phyloP scores from a whole-genome alignment of 2,329 filamentous ascomycete species.

The Calonectria montana region DNA sequence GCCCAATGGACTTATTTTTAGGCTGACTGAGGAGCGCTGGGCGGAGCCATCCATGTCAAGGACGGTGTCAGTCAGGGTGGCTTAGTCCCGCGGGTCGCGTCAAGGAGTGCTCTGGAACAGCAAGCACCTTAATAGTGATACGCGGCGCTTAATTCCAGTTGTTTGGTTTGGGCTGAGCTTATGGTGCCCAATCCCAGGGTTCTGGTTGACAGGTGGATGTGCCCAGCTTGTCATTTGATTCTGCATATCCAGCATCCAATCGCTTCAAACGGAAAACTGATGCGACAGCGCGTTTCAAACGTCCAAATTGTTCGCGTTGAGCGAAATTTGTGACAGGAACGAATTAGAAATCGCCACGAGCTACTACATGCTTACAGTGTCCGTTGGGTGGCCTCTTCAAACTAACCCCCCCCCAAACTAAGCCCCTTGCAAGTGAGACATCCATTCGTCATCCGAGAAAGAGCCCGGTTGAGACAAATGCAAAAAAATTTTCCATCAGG shows the following conservation, averaged over 20 bases:
- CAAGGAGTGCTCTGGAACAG: background rate
- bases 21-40: background rate
- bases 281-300: background rate
- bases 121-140: background rate
- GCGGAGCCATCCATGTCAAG: background rate
- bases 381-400: constrained; percentile 4
- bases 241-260: background rate
- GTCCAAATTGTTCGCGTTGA: background rate
- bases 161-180: background rate
- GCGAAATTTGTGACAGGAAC: background rate
- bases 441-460: constrained; percentile 3
- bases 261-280: background rate
- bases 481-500: background rate
- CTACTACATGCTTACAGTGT: background rate
- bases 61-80: background rate
- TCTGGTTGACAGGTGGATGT: background rate
- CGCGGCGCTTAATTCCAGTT: background rate
- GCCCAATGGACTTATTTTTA: constrained; percentile 5
- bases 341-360: constrained; percentile 10
- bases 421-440: constrained; percentile 6
- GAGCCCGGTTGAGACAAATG: background rate
- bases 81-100: background rate
- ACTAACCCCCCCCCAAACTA: background rate
- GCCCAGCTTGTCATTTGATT: background rate
- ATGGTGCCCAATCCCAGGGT: background rate